These are phyloP conservation scores for Colletotrichum australisinense DNA, from an alignment of 2,329 filamentous ascomycete genomes.

Conservation along the genomic window DNA sequence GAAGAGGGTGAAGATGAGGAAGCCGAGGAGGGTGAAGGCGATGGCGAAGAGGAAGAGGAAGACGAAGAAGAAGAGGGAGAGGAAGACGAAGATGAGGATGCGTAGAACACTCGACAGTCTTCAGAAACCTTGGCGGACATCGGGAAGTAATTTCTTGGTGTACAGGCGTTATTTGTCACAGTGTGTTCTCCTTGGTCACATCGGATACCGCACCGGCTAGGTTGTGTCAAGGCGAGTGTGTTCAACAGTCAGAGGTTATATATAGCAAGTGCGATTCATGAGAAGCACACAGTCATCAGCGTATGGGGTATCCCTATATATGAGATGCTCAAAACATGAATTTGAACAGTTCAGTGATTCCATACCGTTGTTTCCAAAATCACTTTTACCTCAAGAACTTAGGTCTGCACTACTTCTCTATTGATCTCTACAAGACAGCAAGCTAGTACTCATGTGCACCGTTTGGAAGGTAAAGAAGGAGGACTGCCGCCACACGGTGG, in stretches of 20 bases:
- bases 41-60: not conserved
- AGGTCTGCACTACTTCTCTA: no score
- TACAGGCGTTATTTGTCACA: not conserved
- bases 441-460: constrained; percentile 9
- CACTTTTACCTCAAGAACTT: no score
- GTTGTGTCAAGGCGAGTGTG: not conserved
- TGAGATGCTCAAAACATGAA: not conserved
- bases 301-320: not conserved
- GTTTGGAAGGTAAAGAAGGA: constrained; percentile 14
- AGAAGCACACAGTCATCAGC: not conserved
- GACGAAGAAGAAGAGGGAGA: not conserved
- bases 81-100: constrained; percentile 2
- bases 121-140: not conserved
- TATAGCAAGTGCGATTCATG: not conserved
- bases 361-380: not conserved
- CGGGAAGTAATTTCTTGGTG: not conserved
- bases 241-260: not conserved
- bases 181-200: no score
- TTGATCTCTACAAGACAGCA: not conserved
- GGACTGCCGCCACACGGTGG: constrained; percentile 15
- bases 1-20: not conserved
- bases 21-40: no score
- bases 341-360: not conserved
- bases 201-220: not conserved
- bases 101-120: not conserved